These are phyloP conservation scores for Apostasia ramifera DNA, from an alignment of 106 monocot species.

Conservation along the genomic window DNA sequence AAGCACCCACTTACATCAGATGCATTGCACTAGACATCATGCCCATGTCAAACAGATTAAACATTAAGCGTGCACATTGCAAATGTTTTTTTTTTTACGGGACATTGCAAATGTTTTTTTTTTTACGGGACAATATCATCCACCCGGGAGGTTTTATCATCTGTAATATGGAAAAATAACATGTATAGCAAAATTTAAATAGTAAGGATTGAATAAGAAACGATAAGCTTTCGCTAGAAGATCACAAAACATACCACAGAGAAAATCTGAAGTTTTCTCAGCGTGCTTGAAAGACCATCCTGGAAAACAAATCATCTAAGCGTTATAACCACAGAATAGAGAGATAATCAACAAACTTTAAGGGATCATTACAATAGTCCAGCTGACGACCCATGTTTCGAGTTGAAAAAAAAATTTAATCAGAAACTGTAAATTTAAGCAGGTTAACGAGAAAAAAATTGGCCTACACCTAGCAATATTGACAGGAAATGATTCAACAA, in stretches of 20 bases:
- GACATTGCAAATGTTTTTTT: neutral
- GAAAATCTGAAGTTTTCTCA: constrained; percentile 15
- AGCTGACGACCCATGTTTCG: neutral
- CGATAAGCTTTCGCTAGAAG: neutral
- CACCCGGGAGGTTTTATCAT: neutral
- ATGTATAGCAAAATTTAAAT: neutral
- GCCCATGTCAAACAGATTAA: neutral
- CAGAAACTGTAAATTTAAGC: too few species aligned
- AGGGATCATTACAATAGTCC: neutral
- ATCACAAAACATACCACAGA: constrained; percentile 20
- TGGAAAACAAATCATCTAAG: constrained; percentile 6
- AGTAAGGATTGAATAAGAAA: neutral
- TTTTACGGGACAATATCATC: neutral
- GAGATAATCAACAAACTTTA: neutral
- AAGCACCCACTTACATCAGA: neutral
- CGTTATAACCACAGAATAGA: neutral
- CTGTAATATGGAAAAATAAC: neutral
- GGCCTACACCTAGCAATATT: too few species aligned
- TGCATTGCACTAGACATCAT: neutral
- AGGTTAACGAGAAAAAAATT: too few species aligned
- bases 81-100: neutral
- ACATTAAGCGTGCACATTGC: neutral
- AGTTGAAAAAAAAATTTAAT: too few species aligned
- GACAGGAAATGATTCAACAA: too few species aligned
- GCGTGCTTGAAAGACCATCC: constrained; percentile 11